Evolutionary conservation across 1,284 basidiomycete genomes (phyloP).

Genomic region (Mycena citricolor): DNA sequence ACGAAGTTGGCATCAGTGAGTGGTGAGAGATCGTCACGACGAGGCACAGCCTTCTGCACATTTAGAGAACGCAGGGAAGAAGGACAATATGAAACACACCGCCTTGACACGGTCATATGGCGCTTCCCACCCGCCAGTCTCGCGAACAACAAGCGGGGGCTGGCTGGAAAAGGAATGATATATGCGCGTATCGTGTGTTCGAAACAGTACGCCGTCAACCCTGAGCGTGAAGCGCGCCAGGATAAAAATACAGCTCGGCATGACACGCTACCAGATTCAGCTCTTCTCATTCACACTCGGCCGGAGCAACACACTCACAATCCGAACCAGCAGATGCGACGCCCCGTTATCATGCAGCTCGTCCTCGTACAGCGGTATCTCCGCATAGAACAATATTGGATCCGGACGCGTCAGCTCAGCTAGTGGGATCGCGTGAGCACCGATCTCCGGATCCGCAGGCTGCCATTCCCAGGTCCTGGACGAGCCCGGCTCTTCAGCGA

Average conservation of each 20-base stretch:
- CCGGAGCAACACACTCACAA: conserved; percentile 57
- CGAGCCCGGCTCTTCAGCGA: conserved; percentile 21
- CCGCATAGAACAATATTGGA: conserved; percentile 93
- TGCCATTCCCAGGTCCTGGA: conserved; percentile 52
- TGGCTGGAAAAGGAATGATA: conserved; percentile 79
- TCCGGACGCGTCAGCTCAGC: conserved; percentile 84
- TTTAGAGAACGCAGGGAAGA: conserved; percentile 4
- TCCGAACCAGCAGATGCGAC: conserved; percentile 77
- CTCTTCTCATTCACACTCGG: not conserved
- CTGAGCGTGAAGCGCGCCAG: conserved; percentile 91
- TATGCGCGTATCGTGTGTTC: conserved; percentile 86
- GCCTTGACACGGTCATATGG: conserved; percentile 79
- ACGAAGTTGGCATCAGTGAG: conserved; percentile 90
- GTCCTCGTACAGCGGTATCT: conserved; percentile 90
- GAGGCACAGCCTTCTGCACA: conserved; percentile 64
- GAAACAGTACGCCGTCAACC: conserved; percentile 94
- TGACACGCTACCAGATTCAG: conserved; percentile 73
- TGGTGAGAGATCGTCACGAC: conserved; percentile 82
- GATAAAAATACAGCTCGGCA: conserved; percentile 95
- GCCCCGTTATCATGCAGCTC: conserved; percentile 94
- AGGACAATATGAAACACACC: conserved; percentile 40
- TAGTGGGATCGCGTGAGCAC: conserved; percentile 71
- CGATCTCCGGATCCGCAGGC: conserved; percentile 52
- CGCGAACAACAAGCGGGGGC: conserved; percentile 71
- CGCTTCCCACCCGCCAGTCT: conserved; percentile 88